Base-by-base conservation (phyloP, 23 red algal genomes). In the Gracilaria vermiculophylla region DNA sequence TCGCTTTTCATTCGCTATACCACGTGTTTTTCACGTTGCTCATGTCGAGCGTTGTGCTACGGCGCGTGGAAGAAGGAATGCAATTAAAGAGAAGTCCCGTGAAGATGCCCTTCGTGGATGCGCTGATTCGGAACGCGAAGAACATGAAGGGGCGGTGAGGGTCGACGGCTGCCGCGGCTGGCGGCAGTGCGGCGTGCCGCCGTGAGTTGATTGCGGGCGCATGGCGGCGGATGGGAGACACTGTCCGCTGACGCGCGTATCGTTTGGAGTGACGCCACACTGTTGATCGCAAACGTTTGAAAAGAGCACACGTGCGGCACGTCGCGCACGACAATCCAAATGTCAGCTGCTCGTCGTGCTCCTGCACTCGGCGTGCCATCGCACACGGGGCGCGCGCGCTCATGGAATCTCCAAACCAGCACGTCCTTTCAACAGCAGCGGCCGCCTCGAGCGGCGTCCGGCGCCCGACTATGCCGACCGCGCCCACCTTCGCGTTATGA, bases 11-110 rank as follows among this genome's bases (percentile, higher is more conserved):
- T 44, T 91, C 74, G 5, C 13, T 91, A 14, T 91, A 81, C 35
- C 87, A 91, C 43, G 87, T 91, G 28, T 81, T 91, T 51, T 91
- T 62, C 54, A 91, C 87, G 17, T 64, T 81, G 15, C 60, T 91
- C n/a, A 44, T 81, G 34, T 32, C 64, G 5, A 72, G 35, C 16
- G 32, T 91, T 33, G 21, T 91, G 41, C 58, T 91, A 16, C 45
- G 45, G 21, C 54, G 62, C 19, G 20, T 91, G 34, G 49, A 56
- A 31, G 67, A 77, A 36, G 42, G 60, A 24, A 60, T 53, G 33
- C 21, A 76, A 29, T 53, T 88, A 5, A 40, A 61, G 16, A 76
- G 69, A 64, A 53, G 42, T 40, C 84, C 84, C 14, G 55, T 62
- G 14, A 50, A 55, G 3, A 66, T 85, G 45, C 81, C 81, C 23